Percentiles rank a stretch among this genome's conserved stretches.
Evolutionary conservation across 176 grass and related monocot species (phyloP).

Genomic region (Eleusine coracana): DNA sequence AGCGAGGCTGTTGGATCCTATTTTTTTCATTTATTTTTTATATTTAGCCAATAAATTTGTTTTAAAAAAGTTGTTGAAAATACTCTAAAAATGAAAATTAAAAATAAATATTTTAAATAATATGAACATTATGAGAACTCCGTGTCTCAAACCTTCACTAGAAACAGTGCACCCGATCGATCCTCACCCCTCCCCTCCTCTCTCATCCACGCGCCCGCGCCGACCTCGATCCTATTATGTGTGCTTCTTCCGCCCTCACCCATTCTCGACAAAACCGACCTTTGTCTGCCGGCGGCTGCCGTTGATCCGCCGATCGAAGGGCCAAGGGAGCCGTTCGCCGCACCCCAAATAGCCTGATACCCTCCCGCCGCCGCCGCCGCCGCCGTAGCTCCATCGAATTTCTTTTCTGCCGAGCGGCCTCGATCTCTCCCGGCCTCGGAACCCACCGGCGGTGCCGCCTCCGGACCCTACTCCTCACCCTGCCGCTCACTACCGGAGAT

Average conservation of each 20-base stretch:
- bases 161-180: too few species aligned
- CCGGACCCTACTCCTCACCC: background rate
- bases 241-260: background rate
- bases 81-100: too few species aligned
- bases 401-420: background rate
- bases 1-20: too few species aligned
- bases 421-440: background rate
- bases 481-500: background rate
- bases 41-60: too few species aligned
- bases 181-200: background rate
- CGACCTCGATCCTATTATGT: background rate
- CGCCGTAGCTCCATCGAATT: background rate
- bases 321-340: too few species aligned
- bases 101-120: too few species aligned
- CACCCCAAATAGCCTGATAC: background rate
- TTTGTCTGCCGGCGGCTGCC: constrained; percentile 19
- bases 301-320: constrained; percentile 11
- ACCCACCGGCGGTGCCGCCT: background rate
- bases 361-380: background rate
- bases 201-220: background rate
- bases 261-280: background rate
- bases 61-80: too few species aligned
- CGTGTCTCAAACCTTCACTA: too few species aligned
- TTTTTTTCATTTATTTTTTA: too few species aligned
- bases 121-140: too few species aligned